phyloP scores from a whole-genome alignment of 2,329 filamentous ascomycete genomes.

The Phyllosticta citrichinensis region DNA sequence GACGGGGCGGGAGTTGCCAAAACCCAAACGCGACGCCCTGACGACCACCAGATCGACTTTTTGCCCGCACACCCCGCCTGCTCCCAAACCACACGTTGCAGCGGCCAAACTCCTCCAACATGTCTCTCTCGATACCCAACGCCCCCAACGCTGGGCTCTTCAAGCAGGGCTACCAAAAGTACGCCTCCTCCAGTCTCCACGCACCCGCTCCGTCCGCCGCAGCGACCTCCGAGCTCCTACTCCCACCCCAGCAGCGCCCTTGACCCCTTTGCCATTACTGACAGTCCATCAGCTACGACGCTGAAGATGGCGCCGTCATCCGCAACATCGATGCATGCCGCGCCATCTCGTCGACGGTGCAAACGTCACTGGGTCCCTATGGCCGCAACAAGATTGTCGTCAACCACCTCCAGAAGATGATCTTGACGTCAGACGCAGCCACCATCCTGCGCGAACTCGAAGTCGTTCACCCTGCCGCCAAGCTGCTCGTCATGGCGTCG shows the following conservation, averaged over 20 bases:
- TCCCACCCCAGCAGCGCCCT: background rate
- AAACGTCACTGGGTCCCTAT: slow-evolving; percentile 93
- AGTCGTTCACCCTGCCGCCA: slow-evolving; percentile 94
- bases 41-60: slow-evolving; percentile 7
- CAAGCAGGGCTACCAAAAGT: slow-evolving; percentile 96
- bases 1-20: background rate
- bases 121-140: slow-evolving; percentile 94
- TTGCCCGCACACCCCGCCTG: background rate
- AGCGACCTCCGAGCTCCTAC: slow-evolving; percentile 4
- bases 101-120: slow-evolving; percentile 31
- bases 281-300: slow-evolving; percentile 66
- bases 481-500: slow-evolving; percentile 95
- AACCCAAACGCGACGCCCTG: slow-evolving; percentile 5
- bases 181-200: slow-evolving; percentile 28
- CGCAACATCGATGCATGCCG: slow-evolving; percentile 98
- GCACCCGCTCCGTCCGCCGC: slow-evolving; percentile 15
- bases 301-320: slow-evolving; percentile 96
- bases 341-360: slow-evolving; percentile 88
- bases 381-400: slow-evolving; percentile 99
- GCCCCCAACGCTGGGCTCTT: slow-evolving; percentile 90
- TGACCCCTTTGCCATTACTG: slow-evolving; percentile 21
- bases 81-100: background rate
- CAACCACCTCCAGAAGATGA: slow-evolving; percentile 99
- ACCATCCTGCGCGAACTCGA: slow-evolving; percentile 96
- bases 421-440: slow-evolving; percentile 92